phyloP scores from a whole-genome alignment of 192 early-diverging fungal genomes.

The Backusella morwellensis region DNA sequence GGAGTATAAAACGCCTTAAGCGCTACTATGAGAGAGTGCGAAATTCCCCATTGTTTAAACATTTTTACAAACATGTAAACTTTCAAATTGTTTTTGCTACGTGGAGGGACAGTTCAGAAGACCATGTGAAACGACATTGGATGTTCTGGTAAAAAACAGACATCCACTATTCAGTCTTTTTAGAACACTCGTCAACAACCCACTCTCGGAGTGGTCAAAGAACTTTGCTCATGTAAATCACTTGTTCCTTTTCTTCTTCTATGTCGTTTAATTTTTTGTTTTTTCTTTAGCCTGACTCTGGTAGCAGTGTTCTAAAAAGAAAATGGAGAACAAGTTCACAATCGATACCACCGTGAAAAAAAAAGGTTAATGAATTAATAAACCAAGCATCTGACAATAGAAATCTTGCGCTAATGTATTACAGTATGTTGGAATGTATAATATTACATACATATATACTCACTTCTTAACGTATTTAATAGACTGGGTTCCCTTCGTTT shows the following conservation, averaged over 20 bases:
- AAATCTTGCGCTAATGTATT: slow-evolving; percentile 83
- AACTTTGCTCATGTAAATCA: neutral
- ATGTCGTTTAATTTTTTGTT: neutral
- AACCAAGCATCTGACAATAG: slow-evolving; percentile 63
- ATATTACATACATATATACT: neutral
- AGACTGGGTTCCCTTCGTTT: slow-evolving; percentile 27
- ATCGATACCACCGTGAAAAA: slow-evolving; percentile 56
- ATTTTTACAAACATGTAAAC: too few relatives aligned
- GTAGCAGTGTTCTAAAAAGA: neutral
- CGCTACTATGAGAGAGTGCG: too few relatives aligned
- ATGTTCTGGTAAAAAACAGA: slow-evolving; percentile 71
- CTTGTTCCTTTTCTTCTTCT: neutral
- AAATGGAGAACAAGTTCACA: slow-evolving; percentile 40
- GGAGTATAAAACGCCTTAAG: too few relatives aligned
- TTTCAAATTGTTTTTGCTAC: too few relatives aligned
- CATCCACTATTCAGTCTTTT: slow-evolving; percentile 87
- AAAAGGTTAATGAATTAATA: slow-evolving; percentile 83
- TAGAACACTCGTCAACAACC: slow-evolving; percentile 88
- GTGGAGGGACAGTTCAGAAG: slow-evolving; percentile 66
- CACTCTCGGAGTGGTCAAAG: slow-evolving; percentile 73
- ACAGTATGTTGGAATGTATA: slow-evolving; percentile 48
- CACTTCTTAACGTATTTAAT: neutral
- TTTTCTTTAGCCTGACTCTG: neutral
- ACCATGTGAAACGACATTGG: slow-evolving; percentile 74
- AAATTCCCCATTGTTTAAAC: too few relatives aligned